Percentiles rank a stretch among this genome's conserved stretches.
Conservation (phyloP, 768 basidiomycete species). For the Clavulina sp. region DNA sequence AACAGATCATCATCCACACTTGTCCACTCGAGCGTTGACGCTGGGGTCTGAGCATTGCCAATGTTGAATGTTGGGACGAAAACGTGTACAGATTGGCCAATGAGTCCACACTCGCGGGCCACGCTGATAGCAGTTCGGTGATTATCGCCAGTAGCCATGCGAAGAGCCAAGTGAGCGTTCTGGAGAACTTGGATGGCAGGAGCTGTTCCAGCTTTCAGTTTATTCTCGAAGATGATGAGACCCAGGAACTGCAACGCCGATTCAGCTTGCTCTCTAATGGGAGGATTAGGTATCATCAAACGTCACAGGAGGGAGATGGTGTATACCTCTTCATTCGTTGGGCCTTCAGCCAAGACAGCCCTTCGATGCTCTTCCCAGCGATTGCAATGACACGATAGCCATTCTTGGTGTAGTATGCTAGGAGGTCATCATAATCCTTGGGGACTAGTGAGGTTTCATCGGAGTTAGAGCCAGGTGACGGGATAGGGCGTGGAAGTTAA, state of each 20-base stretch:
- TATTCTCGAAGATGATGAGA: constrained; percentile 94
- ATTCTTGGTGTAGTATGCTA: constrained; percentile 91
- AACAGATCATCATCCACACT: constrained; percentile 76
- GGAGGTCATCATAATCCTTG: constrained; percentile 84
- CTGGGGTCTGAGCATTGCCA: constrained; percentile 25
- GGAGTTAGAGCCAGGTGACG: too few relatives aligned
- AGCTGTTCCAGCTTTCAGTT: constrained; percentile 80
- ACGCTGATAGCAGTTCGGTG: constrained; percentile 93
- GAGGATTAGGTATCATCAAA: constrained; percentile 4
- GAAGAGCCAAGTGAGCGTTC: constrained; percentile 75
- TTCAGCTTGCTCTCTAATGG: constrained; percentile 85
- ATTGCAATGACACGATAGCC: constrained; percentile 97
- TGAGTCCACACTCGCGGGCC: constrained; percentile 79
- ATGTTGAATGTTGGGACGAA: constrained; percentile 65
- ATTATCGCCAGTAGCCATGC: constrained; percentile 99
- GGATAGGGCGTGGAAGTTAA: not conserved
- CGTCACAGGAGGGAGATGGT: not conserved
- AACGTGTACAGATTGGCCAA: constrained; percentile 76
- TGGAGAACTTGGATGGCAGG: constrained; percentile 81
- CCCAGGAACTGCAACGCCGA: constrained; percentile 80
- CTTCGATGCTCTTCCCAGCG: constrained; percentile 88
- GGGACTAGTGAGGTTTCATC: constrained; percentile 44
- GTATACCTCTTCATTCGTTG: constrained; percentile 81
- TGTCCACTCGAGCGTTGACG: constrained; percentile 66
- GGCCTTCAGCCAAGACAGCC: constrained; percentile 90